These are phyloP conservation scores for Hansenula anomala DNA, from an alignment of 1,139 yeast species.

Conservation along the genomic window DNA sequence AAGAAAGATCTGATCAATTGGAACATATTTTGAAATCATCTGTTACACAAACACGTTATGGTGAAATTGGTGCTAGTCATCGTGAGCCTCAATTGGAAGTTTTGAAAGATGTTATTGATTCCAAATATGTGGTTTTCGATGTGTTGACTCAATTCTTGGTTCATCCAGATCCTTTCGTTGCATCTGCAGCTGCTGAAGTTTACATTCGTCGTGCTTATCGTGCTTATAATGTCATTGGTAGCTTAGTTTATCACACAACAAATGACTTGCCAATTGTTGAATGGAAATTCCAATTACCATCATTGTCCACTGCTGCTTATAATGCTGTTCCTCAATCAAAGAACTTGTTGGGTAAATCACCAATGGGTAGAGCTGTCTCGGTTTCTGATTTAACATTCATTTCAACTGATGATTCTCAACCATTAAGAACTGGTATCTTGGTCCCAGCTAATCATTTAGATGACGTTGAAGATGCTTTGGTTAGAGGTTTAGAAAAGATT, in stretches of 20 bases:
- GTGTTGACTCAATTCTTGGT: slow-evolving; percentile 88
- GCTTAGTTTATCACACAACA: slow-evolving; percentile 59
- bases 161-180: slow-evolving; percentile 81
- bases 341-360: slow-evolving; percentile 30
- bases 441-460: slow-evolving; percentile 81
- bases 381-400: slow-evolving; percentile 88
- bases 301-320: slow-evolving; percentile 75
- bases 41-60: slow-evolving; percentile 84
- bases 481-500: slow-evolving; percentile 70
- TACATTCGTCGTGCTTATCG: slow-evolving; percentile 96
- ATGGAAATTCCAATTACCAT: slow-evolving; percentile 90
- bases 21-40: slow-evolving; percentile 93
- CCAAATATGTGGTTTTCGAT: slow-evolving; percentile 93
- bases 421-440: slow-evolving; percentile 81
- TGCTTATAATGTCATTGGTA: slow-evolving; percentile 86
- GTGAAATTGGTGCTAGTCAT: slow-evolving; percentile 74
- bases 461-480: slow-evolving; percentile 79
- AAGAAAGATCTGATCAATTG: slow-evolving; percentile 94
- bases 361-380: slow-evolving; percentile 82
- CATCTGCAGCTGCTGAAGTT: slow-evolving; percentile 95
- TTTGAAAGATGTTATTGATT: slow-evolving; percentile 88
- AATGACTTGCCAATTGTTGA: slow-evolving; percentile 60
- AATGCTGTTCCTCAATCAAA: slow-evolving; percentile 56
- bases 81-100: slow-evolving; percentile 78
- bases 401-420: slow-evolving; percentile 58